Evolutionary conservation across 345 rosid species (phyloP), one percentile per base, ranked within the genome.

Genomic region (Eucalyptus marginata): DNA sequence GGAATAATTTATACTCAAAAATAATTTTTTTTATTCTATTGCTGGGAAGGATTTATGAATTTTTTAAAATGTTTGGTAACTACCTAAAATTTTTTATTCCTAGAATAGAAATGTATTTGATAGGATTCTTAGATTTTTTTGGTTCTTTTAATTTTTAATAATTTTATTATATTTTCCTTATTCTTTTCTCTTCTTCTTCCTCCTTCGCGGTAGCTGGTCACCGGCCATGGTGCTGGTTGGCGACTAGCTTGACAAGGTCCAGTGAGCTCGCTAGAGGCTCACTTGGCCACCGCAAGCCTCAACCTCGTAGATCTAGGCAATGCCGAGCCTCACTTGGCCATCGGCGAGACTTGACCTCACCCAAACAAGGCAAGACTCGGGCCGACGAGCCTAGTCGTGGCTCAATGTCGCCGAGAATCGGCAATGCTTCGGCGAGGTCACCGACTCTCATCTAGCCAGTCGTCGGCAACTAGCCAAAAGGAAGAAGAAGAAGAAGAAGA

Each of bases 191-290:
- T 52, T 52, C 2, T 52, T 52, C 58, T 52, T 52, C 5, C 58
- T 52, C 58, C 5, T 20, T 52, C 10, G 0, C 0, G 0, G 2
- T 52, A 8, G 2, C 58, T 0, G 1, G 1, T 52, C 58, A 52
- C 25, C 4, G 0, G 10, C 24, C 58, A 52, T 0, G 0, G 0
- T 2, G 0, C 0, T 52, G 0, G 25, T 0, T 8, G 4, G 25
- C 3, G 58, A 18, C 24, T 52, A 0, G 58, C 58, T 52, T 18
- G 25, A 8, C 2, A 1, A 52, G 25, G 10, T 20, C 58, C 3
- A 52, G 5, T 20, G 10, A 52, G 58, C 58, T 7, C 58, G 1
- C 25, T 52, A 8, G 58, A 52, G 25, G 58, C 25, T 52, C 25
- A 0, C 58, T 52, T 52, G 58, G 10, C 25, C 58, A 52, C 3